Conservation (phyloP, 1,284 basidiomycete genomes). For the Ustilago nuda region DNA sequence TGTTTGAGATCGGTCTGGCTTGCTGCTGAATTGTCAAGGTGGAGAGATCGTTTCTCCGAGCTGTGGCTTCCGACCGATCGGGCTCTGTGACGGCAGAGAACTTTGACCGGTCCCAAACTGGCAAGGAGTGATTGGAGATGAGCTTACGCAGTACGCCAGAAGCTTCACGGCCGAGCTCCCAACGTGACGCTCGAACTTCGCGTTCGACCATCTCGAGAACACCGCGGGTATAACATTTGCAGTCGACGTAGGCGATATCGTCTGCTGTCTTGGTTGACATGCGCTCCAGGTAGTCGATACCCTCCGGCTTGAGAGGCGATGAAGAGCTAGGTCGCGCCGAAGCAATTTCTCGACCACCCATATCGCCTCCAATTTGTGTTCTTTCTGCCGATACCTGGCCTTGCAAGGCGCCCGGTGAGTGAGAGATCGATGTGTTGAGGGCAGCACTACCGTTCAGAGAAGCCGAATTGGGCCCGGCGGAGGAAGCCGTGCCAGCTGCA, state of each 20-base stretch:
- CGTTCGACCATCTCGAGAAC: constrained; percentile 58
- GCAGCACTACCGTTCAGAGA: constrained; percentile 17
- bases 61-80: not conserved
- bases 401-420: constrained; percentile 31
- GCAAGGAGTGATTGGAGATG: constrained; percentile 45
- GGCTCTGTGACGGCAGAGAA: not conserved
- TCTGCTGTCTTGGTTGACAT: constrained; percentile 52
- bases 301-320: constrained; percentile 37
- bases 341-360: constrained; percentile 3
- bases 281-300: constrained; percentile 42
- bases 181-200: constrained; percentile 50
- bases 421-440: constrained; percentile 7
- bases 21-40: constrained; percentile 25
- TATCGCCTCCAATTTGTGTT: constrained; percentile 25
- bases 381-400: constrained; percentile 30
- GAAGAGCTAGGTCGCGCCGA: not conserved
- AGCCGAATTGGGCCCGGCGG: constrained; percentile 16
- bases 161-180: constrained; percentile 58
- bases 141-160: constrained; percentile 57
- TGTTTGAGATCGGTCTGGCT: constrained; percentile 15
- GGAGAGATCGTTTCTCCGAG: constrained; percentile 20
- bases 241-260: constrained; percentile 43
- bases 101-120: constrained; percentile 28
- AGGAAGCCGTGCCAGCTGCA: constrained; percentile 9
- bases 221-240: constrained; percentile 48